Evolutionary conservation across 352 stramenopile genomes (phyloP), one percentile per base, ranked within the genome.

Genomic region (Peronospora belbahrii): DNA sequence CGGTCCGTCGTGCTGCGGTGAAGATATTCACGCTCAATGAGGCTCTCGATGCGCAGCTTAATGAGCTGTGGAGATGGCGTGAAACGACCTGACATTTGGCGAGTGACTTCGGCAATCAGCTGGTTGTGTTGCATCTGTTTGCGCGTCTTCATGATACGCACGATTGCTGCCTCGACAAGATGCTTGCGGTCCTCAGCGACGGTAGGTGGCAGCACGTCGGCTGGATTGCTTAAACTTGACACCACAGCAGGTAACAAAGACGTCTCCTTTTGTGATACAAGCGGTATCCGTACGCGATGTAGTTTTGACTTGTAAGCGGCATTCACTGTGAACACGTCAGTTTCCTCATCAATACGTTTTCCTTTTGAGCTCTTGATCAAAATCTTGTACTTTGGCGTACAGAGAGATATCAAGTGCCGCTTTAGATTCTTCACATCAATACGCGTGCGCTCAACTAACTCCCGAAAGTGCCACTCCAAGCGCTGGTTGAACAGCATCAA

Each of bases 11-110:
- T 61, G 52, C 89, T 91, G 33, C 96, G 88, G 61, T 98, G 91
- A 32, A 99, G 71, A 69, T 99, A 99, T 66, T 99, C 97, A 42
- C 97, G 83, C 60, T 99, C 96, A 54, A 99, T 99, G 13, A 99
- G 80, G 53, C 86, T 97, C 68, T 99, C 97, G 48, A 99, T 97
- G 31, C 97, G 81, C 48, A 97, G 94, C 81, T 99, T 99, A 69
- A 99, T 95, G 46, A 98, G 89, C 47, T 97, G 82, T 3, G 92
- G 92, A 15, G 88, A 74, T 11, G 95, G 94, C 4, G 91, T 80
- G 65, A 99, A 99, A 37, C 94, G 85, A 17, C 90, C 65, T 10
- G 66, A 68, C 66, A 95, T 88, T 48, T 95, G 83, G 4, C 74
- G 70, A 13, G 84, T 92, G 15, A 96, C 74, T 64, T 97, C 91